A percentile compares a stretch with the other conserved stretches of the same genome.
Conservation (phyloP, 371 early-diverging fungal species). For the Mucor ambiguus region DNA sequence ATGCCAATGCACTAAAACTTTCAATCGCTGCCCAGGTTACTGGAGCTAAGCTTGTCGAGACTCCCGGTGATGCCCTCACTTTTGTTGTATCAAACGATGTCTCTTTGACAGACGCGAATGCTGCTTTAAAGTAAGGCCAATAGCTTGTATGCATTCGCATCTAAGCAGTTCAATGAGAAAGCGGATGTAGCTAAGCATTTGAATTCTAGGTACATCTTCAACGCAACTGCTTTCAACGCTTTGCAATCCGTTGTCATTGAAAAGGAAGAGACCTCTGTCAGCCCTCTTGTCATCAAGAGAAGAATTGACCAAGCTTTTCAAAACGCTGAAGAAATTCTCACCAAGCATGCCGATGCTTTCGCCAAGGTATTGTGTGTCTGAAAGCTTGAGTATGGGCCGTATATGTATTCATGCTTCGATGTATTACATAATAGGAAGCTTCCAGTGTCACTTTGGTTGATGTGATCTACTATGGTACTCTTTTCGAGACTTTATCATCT, state of each 20-base stretch:
- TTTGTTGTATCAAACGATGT: conserved; percentile 22
- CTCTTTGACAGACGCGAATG: conserved; percentile 43
- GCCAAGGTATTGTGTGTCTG: conserved; percentile 25
- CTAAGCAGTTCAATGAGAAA: not conserved
- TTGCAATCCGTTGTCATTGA: conserved; percentile 37
- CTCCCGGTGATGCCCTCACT: conserved; percentile 33
- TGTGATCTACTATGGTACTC: conserved; percentile 40
- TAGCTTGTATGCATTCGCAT: not conserved
- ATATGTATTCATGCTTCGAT: not conserved
- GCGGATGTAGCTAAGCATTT: not conserved
- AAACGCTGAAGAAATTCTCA: conserved; percentile 28
- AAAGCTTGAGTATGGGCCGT: not conserved
- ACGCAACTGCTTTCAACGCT: conserved; percentile 32
- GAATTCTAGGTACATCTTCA: conserved; percentile 31
- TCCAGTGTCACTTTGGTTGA: conserved; percentile 34
- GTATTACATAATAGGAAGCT: conserved; percentile 22
- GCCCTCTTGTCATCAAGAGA: conserved; percentile 38
- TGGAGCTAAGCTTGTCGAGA: conserved; percentile 30
- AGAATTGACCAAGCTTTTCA: conserved; percentile 37
- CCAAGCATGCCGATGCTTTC: conserved; percentile 30
- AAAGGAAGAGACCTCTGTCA: conserved; percentile 39
- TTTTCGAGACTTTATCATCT: conserved; percentile 36
- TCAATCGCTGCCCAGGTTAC: conserved; percentile 37
- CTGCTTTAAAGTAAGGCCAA: conserved; percentile 39
- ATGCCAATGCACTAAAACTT: conserved; percentile 41